A percentile compares a stretch with the other conserved stretches of the same genome.
These are phyloP conservation scores for Monosporozyma servazzii DNA, from an alignment of 805 yeast species.

Conservation along the genomic window DNA sequence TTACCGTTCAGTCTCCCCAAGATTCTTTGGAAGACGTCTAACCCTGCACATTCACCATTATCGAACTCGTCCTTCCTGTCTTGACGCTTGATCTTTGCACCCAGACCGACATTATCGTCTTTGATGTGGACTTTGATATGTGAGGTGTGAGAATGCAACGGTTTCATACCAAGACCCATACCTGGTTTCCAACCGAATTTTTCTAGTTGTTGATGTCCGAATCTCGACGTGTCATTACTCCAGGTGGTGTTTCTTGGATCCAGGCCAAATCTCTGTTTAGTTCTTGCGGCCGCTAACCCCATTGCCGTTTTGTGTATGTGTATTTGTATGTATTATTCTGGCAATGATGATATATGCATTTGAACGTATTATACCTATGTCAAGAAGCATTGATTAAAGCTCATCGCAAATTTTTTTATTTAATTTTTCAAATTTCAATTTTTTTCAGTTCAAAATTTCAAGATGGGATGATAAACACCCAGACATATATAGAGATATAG, in stretches of 20 bases:
- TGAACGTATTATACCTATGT: too few relatives aligned
- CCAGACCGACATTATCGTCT: slow-evolving; percentile 78
- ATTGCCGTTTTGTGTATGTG: slow-evolving; percentile 28
- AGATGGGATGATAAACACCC: not conserved
- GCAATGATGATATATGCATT: too few relatives aligned
- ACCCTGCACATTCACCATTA: slow-evolving; percentile 77
- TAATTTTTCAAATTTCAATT: not conserved
- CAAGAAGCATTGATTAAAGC: too few relatives aligned
- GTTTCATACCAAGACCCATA: slow-evolving; percentile 61
- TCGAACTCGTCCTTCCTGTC: slow-evolving; percentile 59
- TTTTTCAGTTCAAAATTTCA: not conserved
- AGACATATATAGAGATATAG: not conserved
- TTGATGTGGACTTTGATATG: slow-evolving; percentile 79
- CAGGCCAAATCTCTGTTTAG: slow-evolving; percentile 74
- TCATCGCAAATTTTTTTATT: slow-evolving; percentile 2
- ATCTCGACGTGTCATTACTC: slow-evolving; percentile 77
- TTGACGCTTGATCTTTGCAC: slow-evolving; percentile 62
- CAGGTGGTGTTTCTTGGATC: slow-evolving; percentile 94
- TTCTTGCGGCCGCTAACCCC: slow-evolving; percentile 78
- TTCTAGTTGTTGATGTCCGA: slow-evolving; percentile 79
- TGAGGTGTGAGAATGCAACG: slow-evolving; percentile 46
- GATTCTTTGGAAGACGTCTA: slow-evolving; percentile 87
- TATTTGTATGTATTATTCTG: not conserved
- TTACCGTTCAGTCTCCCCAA: slow-evolving; percentile 85
- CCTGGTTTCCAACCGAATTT: slow-evolving; percentile 93